phyloP scores from a whole-genome alignment of 2,329 filamentous ascomycete genomes.

The Alternaria sp. region DNA sequence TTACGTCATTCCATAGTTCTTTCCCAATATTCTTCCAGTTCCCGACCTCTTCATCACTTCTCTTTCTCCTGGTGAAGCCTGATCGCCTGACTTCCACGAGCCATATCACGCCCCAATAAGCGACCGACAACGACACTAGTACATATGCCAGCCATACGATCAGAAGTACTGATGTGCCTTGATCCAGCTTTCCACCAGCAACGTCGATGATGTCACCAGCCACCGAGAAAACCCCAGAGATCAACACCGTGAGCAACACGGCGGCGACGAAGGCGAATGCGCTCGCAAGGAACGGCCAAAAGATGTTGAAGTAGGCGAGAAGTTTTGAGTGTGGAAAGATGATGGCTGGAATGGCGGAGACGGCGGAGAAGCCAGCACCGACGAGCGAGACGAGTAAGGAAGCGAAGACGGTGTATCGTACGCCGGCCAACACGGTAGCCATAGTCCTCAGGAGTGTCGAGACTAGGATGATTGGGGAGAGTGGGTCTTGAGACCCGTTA shows the following conservation, averaged over 20 bases:
- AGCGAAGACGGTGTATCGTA: slow-evolving; percentile 20
- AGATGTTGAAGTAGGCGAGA: slow-evolving; percentile 27
- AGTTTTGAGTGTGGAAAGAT: slow-evolving; percentile 28
- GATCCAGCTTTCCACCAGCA: slow-evolving; percentile 11
- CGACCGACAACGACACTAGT: slow-evolving; percentile 4
- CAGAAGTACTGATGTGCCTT: slow-evolving; percentile 18
- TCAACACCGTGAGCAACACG: slow-evolving; percentile 14
- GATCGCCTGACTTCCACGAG: slow-evolving; percentile 33
- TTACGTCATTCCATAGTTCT: slow-evolving; percentile 26
- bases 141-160: slow-evolving; percentile 29
- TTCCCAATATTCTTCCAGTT: slow-evolving; percentile 25
- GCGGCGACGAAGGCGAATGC: slow-evolving; percentile 21
- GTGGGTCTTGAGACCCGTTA: neutral
- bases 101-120: slow-evolving; percentile 35
- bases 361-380: slow-evolving; percentile 10
- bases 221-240: slow-evolving; percentile 4
- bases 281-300: slow-evolving; percentile 17
- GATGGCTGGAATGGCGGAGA: slow-evolving; percentile 23
- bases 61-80: slow-evolving; percentile 19
- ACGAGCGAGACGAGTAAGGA: slow-evolving; percentile 26
- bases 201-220: slow-evolving; percentile 13
- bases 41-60: slow-evolving; percentile 27
- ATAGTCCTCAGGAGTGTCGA: neutral
- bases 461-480: neutral
- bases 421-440: neutral